These are phyloP conservation scores for Arachis monticola DNA, from an alignment of 331 rosid species.

Conservation along the genomic window DNA sequence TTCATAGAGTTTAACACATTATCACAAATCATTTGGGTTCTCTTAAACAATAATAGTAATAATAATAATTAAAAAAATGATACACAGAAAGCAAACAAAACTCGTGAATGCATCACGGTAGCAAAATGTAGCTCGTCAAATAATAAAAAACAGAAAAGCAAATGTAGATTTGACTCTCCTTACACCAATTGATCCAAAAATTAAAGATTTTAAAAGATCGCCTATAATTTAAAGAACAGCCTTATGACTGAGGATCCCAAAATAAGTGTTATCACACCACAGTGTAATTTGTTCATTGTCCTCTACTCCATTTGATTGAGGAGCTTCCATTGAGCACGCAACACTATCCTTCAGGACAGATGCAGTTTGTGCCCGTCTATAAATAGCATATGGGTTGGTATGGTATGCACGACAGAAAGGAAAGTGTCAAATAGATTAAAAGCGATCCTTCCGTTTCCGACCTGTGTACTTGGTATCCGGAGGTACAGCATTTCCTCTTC, in stretches of 20 bases:
- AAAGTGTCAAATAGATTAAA: conserved; percentile 48
- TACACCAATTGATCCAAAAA: conserved; percentile 1
- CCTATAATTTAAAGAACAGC: conserved; percentile 1
- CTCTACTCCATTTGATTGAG: conserved; percentile 14
- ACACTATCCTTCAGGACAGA: neutral
- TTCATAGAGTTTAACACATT: neutral
- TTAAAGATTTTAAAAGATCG: neutral
- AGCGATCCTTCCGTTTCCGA: conserved; percentile 83
- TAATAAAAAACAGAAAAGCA: too few relatives aligned
- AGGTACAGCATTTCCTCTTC: conserved; percentile 86
- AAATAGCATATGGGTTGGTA: neutral
- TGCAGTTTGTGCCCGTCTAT: neutral
- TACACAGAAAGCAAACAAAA: neutral
- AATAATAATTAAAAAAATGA: neutral
- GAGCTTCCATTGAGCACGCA: neutral
- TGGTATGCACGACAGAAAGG: neutral
- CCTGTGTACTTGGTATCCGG: conserved; percentile 77
- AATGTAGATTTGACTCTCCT: neutral
- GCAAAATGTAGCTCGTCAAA: neutral
- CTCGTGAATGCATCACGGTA: neutral
- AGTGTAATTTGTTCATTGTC: conserved; percentile 8
- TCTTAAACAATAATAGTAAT: neutral
- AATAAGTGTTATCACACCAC: neutral
- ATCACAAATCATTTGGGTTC: neutral
- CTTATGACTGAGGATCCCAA: neutral